phyloP scores from a whole-genome alignment of 805 yeast genomes.

The Wickerhamiella kazuoi region DNA sequence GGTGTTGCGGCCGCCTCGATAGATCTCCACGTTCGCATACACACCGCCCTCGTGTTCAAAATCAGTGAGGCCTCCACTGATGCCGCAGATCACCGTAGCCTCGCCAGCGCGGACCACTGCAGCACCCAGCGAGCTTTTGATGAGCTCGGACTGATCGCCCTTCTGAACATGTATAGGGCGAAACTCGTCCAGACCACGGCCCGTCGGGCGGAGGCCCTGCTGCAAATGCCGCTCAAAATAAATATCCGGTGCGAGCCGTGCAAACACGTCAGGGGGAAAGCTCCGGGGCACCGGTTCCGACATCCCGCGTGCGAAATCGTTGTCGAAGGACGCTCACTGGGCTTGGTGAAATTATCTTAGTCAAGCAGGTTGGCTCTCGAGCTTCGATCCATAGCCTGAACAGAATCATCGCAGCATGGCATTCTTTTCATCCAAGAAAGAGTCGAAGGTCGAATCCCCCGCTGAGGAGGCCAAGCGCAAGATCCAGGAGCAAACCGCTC shows the following conservation, averaged over 20 bases:
- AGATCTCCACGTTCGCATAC: slow-evolving; percentile 60
- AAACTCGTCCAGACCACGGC: slow-evolving; percentile 53
- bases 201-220: slow-evolving; percentile 57
- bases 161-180: slow-evolving; percentile 30
- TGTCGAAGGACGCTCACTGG: too few species aligned
- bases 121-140: slow-evolving; percentile 36
- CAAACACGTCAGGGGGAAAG: slow-evolving; percentile 68
- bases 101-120: slow-evolving; percentile 51
- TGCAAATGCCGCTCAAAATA: slow-evolving; percentile 65
- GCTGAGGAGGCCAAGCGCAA: background rate
- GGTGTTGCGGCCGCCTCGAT: slow-evolving; percentile 49
- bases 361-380: too few species aligned
- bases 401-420: background rate
- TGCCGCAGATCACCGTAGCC: slow-evolving; percentile 55
- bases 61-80: slow-evolving; percentile 44
- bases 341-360: too few species aligned
- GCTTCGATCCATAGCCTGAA: too few species aligned
- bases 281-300: too few species aligned
- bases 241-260: slow-evolving; percentile 70
- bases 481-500: slow-evolving; percentile 36
- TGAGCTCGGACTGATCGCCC: slow-evolving; percentile 11
- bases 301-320: too few species aligned
- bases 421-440: background rate
- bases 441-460: background rate
- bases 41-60: slow-evolving; percentile 31